Conservation (phyloP, 2,329 filamentous ascomycete species). For the Ophiosphaerella korrae region DNA sequence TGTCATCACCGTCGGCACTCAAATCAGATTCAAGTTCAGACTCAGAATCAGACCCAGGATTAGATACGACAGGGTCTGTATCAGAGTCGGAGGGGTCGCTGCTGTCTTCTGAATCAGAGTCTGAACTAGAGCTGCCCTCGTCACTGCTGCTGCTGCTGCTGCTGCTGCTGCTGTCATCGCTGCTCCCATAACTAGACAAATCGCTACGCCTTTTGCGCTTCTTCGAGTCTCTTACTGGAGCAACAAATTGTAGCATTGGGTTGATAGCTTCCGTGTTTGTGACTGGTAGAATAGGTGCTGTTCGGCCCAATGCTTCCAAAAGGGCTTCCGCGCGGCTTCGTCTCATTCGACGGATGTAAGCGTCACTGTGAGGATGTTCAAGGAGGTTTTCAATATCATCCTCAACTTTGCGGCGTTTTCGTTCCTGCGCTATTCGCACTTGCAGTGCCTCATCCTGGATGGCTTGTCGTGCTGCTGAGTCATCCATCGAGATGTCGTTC, state of each 20-base stretch:
- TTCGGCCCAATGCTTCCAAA: constrained; percentile 33
- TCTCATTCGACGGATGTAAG: constrained; percentile 42
- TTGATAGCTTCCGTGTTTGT: constrained; percentile 19
- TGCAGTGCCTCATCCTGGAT: constrained; percentile 46
- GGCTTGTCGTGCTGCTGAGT: constrained; percentile 38
- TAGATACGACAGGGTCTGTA: neutral
- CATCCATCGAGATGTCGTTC: constrained; percentile 39
- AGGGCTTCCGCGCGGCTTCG: constrained; percentile 40
- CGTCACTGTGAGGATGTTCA: constrained; percentile 32
- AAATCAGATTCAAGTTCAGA: neutral
- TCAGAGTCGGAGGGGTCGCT: constrained; percentile 9
- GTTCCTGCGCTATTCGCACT: constrained; percentile 38
- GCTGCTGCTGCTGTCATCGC: constrained; percentile 39
- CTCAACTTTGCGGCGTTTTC: constrained; percentile 38
- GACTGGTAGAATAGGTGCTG: constrained; percentile 26
- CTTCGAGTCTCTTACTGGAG: constrained; percentile 17
- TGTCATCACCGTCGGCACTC: neutral
- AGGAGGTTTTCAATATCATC: constrained; percentile 32
- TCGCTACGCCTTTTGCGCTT: constrained; percentile 38
- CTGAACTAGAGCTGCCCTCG: constrained; percentile 30
- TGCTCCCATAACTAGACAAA: constrained; percentile 41
- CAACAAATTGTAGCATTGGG: constrained; percentile 19
- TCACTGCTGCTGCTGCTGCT: constrained; percentile 40
- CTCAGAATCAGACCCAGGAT: neutral
- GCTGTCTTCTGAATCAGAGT: constrained; percentile 2